A percentile compares a stretch with the other conserved stretches of the same genome.
These are phyloP conservation scores for Fragaria vesca DNA, from an alignment of 306 rosid species.

Conservation along the genomic window DNA sequence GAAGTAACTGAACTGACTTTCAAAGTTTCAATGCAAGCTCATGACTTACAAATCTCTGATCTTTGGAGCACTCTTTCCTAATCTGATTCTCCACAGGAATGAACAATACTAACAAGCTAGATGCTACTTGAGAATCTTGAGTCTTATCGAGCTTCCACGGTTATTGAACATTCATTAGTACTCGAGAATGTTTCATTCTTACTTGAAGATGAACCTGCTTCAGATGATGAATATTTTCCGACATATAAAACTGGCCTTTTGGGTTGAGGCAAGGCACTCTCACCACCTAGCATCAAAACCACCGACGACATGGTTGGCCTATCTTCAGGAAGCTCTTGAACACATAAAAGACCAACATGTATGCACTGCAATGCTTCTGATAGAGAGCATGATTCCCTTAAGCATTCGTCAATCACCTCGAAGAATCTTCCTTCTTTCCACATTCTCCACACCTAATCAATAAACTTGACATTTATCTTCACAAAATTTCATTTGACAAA, in stretches of 20 bases:
- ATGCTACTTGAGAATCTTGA: neutral
- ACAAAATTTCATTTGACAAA: neutral
- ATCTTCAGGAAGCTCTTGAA: constrained; percentile 49
- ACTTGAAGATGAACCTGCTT: neutral
- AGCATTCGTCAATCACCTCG: constrained; percentile 24
- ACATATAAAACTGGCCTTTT: constrained; percentile 41
- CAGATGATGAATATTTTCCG: constrained; percentile 15
- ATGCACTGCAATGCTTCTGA: constrained; percentile 36
- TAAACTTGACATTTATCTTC: neutral
- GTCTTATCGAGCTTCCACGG: constrained; percentile 3
- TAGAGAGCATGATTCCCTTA: constrained; percentile 12
- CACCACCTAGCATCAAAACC: constrained; percentile 49
- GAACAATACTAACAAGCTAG: neutral
- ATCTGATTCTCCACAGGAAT: neutral
- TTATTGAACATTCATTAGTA: neutral
- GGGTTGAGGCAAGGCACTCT: constrained; percentile 40
- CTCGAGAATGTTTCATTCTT: neutral
- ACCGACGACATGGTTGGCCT: constrained; percentile 58
- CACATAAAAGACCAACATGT: constrained; percentile 54
- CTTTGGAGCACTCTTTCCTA: too few relatives aligned
- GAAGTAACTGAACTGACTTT: too few relatives aligned
- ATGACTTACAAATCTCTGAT: too few relatives aligned
- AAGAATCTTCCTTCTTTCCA: constrained; percentile 31
- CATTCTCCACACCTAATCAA: constrained; percentile 37
- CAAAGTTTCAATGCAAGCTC: too few relatives aligned